Evolutionary conservation across 371 early-diverging fungal species (phyloP).

Genomic region (Mucor lusitanicus): DNA sequence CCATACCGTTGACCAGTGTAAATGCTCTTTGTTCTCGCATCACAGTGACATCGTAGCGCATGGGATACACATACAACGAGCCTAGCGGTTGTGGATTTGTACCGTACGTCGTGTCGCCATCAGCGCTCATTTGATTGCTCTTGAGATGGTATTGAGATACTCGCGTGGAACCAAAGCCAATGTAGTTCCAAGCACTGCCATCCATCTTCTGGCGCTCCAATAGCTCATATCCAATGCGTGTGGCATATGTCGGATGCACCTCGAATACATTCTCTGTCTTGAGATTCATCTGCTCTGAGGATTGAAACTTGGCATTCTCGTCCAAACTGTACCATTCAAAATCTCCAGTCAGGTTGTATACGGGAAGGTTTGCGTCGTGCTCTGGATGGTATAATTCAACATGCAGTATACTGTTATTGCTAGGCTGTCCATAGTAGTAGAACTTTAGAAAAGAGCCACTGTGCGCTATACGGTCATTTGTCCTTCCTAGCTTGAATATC

Average conservation of each 20-base stretch:
- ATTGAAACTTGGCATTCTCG: slow-evolving; percentile 31
- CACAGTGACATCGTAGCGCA: slow-evolving; percentile 11
- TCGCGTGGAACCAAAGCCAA: slow-evolving; percentile 23
- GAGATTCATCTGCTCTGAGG: slow-evolving; percentile 30
- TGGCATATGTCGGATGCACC: slow-evolving; percentile 10
- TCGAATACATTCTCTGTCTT: slow-evolving; percentile 33
- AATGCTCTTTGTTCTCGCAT: slow-evolving; percentile 33
- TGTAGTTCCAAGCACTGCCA: slow-evolving; percentile 27
- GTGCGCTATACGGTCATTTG: slow-evolving; percentile 11
- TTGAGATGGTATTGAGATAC: slow-evolving; percentile 22
- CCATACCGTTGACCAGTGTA: slow-evolving; percentile 36
- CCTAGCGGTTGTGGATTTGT: slow-evolving; percentile 14
- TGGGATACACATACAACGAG: slow-evolving; percentile 24
- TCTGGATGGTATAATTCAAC: slow-evolving; percentile 26
- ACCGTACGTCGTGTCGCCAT: neutral
- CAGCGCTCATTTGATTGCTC: slow-evolving; percentile 19
- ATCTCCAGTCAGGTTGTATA: neutral
- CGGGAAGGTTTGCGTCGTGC: slow-evolving; percentile 35
- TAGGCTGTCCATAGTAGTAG: slow-evolving; percentile 28
- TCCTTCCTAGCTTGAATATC: slow-evolving; percentile 17
- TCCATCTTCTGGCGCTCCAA: slow-evolving; percentile 19
- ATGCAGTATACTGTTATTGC: slow-evolving; percentile 21
- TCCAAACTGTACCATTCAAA: slow-evolving; percentile 33
- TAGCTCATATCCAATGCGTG: slow-evolving; percentile 24
- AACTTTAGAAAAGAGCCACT: slow-evolving; percentile 30